Base-by-base conservation (phyloP, 208 protist species). In the Crithidia bombi region DNA sequence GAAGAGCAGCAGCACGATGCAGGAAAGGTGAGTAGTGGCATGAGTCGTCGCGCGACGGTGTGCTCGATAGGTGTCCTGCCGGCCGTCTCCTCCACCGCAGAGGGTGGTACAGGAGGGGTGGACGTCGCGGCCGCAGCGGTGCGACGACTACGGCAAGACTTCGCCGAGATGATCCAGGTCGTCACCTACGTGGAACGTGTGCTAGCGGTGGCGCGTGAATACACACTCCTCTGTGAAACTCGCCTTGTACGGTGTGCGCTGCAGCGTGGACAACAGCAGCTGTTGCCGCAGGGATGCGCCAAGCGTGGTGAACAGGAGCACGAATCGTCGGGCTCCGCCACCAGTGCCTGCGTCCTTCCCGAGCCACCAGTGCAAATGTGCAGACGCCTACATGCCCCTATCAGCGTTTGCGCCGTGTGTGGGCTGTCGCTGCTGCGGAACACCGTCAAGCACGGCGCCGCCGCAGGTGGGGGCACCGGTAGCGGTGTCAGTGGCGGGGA, bases 391-490 rank as follows among this genome's bases (percentile, higher is more conserved):
- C 74, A 87, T 41, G 68, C 73, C 19, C 82, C 87, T 5, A 78
- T 88, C 21, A 73, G 57, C 39, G 74, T 74, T 15, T 94, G 89
- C 58, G 85, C 85, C 5, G 79, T 94, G 25, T 94, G 89, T 54
- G 83, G 83, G 1, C 74, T 94, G 12, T 73, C 80, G 6, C 67
- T 91, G 23, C 75, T 76, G 49, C 65, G 75, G 17, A 61, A 67
- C 61, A 79, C 66, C 9, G 36, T 65, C 21, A 69, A 56, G 44
- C 30, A 75, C 5, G 12, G 26, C 43, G n/a, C 36, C 35, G 41
- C 25, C 17, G 49, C 43, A 17, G 28, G 1, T 43, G n/a, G n/a
- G n/a, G n/a, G n/a, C n/a, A n/a, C n/a, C n/a, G n/a, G n/a, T n/a
- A n/a, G n/a, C n/a, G n/a, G n/a, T n/a, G 23, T 26, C 43, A 65